Base-by-base conservation (phyloP, 176 grass and related monocot genomes). In the Puya raimondii region DNA sequence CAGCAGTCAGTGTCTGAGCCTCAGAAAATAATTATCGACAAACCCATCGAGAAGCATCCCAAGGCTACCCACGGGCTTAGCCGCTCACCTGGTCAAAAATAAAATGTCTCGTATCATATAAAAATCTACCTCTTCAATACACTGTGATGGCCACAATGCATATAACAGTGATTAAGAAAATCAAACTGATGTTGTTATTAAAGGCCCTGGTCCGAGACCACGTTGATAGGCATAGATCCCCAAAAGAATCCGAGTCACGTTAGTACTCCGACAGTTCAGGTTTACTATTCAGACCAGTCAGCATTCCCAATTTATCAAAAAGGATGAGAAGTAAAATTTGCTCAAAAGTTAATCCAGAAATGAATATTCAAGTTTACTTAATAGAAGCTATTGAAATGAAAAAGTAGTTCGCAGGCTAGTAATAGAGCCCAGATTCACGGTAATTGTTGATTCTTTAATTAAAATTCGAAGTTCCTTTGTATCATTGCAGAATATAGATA, bases 11-110 rank as follows among this genome's bases (percentile, higher is more conserved):
- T 58, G 16, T 18, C 2, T 17, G 54, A 4, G 51, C 47, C 53
- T 76, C 66, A 84, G 82, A 88, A 85, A 47, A 88, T 69, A 33
- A 85, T 76, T 21, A 77, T 85, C 47, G 82, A 89, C 68, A 89
- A 57, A 15, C 82, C 86, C 82, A 85, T 89, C 1, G 68, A 71
- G 12, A 89, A 82, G 63, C 87, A 85, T n/a, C 86, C 79, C 2
- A 85, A 23, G 33, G 86, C 83, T 69, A 89, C 79, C 87, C 87
- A 89, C 2, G 87, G 82, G 76, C 87, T 89, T 66, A 89, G 49
- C 70, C 87, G 76, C 26, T 89, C 86, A 78, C 82, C 86, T 89
- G 71, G 65, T 50, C 10, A 70, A 75, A n/a, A 59, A 61, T 29
- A 53, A 53, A 15, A 20, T n/a, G 7, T 16, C 54, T 58, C 9